Conservation (phyloP, 345 rosid genomes). For the Atalantia buxifolia region DNA sequence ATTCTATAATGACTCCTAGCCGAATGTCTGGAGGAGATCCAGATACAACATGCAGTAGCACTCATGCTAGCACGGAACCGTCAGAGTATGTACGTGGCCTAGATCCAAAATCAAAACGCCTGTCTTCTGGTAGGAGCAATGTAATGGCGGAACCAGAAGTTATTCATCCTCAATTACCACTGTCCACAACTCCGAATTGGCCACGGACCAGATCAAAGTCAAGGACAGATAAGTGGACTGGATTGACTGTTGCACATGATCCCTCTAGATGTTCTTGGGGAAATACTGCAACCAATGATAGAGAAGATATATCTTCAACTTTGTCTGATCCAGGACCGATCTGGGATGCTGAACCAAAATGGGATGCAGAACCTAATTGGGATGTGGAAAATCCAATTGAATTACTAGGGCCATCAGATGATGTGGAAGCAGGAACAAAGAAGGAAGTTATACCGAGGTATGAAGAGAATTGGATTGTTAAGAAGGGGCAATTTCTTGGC, state of each 20-base stretch:
- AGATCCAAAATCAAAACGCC: slow-evolving; percentile 83
- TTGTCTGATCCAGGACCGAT: slow-evolving; percentile 98
- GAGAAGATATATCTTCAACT: slow-evolving; percentile 94
- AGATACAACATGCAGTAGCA: slow-evolving; percentile 63
- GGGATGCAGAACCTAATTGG: slow-evolving; percentile 87
- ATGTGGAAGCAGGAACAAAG: slow-evolving; percentile 56
- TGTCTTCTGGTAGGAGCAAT: slow-evolving; percentile 80
- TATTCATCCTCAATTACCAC: slow-evolving; percentile 77
- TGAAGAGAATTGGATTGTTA: slow-evolving; percentile 71
- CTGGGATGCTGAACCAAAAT: slow-evolving; percentile 97
- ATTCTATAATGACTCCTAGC: slow-evolving; percentile 88
- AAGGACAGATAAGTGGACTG: slow-evolving; percentile 84
- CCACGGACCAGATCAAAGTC: slow-evolving; percentile 97
- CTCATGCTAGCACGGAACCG: slow-evolving; percentile 85
- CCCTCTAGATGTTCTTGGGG: slow-evolving; percentile 81
- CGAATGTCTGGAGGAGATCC: slow-evolving; percentile 75
- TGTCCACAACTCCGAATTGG: slow-evolving; percentile 88
- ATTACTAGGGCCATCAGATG: slow-evolving; percentile 81
- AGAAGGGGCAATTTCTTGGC: slow-evolving; percentile 87
- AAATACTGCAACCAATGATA: slow-evolving; percentile 67
- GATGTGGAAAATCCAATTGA: slow-evolving; percentile 78
- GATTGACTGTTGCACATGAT: slow-evolving; percentile 66
- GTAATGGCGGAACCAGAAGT: slow-evolving; percentile 77
- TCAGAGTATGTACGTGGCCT: slow-evolving; percentile 93
- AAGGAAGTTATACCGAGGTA: slow-evolving; percentile 49